Conservation (phyloP, 176 grass and related monocot genomes). For the Otatea glauca region DNA sequence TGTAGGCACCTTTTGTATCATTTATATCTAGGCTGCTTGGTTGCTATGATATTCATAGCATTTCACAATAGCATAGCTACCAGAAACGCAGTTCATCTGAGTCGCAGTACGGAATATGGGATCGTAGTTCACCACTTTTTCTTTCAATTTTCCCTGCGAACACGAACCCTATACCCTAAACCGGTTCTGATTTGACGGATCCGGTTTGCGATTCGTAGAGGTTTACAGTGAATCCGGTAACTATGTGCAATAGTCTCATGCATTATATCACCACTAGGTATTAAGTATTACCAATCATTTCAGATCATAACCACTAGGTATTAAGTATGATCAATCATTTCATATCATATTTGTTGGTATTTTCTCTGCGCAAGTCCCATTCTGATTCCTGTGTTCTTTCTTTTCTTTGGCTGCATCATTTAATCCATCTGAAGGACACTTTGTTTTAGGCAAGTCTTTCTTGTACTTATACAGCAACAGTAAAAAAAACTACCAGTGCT, state of each 20-base stretch:
- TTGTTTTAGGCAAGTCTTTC: background rate
- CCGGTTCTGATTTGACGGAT: too few relatives aligned
- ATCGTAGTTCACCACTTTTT: too few relatives aligned
- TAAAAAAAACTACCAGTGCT: background rate
- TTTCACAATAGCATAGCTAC: background rate
- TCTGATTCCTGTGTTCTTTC: conserved; percentile 11
- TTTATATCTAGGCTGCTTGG: conserved; percentile 14
- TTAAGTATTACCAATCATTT: background rate
- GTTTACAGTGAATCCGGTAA: too few relatives aligned
- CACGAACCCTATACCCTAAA: too few relatives aligned
- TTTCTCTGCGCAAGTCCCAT: background rate
- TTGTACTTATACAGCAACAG: background rate
- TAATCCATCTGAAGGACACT: background rate
- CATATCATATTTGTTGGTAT: background rate
- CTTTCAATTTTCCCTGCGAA: too few relatives aligned
- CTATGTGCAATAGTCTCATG: background rate
- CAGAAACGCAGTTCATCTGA: too few relatives aligned
- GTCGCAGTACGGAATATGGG: too few relatives aligned
- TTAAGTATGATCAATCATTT: background rate
- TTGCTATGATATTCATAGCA: conserved; percentile 8
- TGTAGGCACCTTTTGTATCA: background rate
- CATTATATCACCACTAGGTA: background rate
- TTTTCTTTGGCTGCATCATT: conserved; percentile 21
- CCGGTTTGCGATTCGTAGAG: too few relatives aligned
- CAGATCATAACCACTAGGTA: background rate